Conservation (phyloP, 164 flowering plant genomes). For the Dillenia turbinata region DNA sequence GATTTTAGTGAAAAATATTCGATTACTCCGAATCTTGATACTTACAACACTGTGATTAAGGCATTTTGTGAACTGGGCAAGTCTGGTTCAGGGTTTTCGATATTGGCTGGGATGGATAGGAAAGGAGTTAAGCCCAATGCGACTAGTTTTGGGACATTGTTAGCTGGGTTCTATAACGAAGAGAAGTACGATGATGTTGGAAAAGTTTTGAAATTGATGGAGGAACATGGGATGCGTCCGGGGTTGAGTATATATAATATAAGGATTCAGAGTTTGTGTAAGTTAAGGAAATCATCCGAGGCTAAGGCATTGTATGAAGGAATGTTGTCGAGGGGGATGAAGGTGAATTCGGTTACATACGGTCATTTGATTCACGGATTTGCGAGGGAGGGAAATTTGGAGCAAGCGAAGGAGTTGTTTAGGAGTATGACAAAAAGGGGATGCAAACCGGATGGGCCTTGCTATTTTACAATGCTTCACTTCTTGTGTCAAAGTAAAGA, state of each 20-base stretch:
- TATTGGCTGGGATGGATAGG: slow-evolving; percentile 71
- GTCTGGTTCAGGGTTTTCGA: slow-evolving; percentile 44
- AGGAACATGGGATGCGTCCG: slow-evolving; percentile 19
- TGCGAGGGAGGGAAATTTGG: slow-evolving; percentile 60
- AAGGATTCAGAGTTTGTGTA: slow-evolving; percentile 72
- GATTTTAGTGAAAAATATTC: slow-evolving; percentile 50
- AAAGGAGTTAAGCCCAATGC: slow-evolving; percentile 47
- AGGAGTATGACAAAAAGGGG: slow-evolving; percentile 46
- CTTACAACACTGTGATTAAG: slow-evolving; percentile 59
- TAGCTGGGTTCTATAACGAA: slow-evolving; percentile 72
- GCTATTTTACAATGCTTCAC: slow-evolving; percentile 58
- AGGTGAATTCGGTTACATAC: slow-evolving; percentile 58
- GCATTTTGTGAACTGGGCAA: slow-evolving; percentile 57
- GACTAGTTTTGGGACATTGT: slow-evolving; percentile 35
- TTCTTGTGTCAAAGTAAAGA: slow-evolving; percentile 58
- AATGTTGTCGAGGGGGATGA: slow-evolving; percentile 46
- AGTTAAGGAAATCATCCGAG: slow-evolving; percentile 47
- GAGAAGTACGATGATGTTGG: slow-evolving; percentile 64
- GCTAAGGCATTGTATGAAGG: slow-evolving; percentile 66
- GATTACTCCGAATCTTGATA: slow-evolving; percentile 46
- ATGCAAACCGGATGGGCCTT: slow-evolving; percentile 37
- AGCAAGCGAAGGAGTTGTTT: slow-evolving; percentile 60
- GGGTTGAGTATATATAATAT: slow-evolving; percentile 52
- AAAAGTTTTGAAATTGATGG: slow-evolving; percentile 66
- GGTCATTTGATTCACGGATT: slow-evolving; percentile 68